Conservation (phyloP, 2,329 filamentous ascomycete genomes). For the Pseudogymnoascus sp. region DNA sequence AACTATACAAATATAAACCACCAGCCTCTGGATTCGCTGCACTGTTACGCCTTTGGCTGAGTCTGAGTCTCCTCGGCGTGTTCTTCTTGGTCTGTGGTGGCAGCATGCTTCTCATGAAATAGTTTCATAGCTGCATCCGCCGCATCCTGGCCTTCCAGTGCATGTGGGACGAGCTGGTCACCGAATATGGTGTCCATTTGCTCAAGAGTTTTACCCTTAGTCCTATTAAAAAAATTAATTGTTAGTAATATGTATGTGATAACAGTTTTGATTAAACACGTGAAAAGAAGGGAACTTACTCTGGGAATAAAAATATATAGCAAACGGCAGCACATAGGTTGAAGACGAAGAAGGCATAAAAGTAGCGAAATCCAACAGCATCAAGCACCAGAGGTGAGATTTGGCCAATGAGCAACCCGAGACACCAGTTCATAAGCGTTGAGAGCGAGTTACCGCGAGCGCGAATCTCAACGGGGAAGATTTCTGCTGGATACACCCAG, state of each 20-base stretch:
- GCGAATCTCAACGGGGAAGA: conserved; percentile 50
- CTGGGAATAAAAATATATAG: conserved; percentile 6
- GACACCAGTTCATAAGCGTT: conserved; percentile 48
- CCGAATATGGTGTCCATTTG: conserved; percentile 35
- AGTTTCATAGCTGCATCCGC: conserved; percentile 22
- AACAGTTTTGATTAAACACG: conserved; percentile 17
- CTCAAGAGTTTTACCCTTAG: conserved; percentile 37
- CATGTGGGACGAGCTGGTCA: conserved; percentile 29
- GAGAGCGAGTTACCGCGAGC: conserved; percentile 55
- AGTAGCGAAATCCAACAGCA: conserved; percentile 40
- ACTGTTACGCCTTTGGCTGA: not conserved
- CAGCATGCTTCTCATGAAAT: conserved; percentile 10
- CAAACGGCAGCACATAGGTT: conserved; percentile 34
- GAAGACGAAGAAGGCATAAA: conserved; percentile 40
- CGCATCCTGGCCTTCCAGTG: conserved; percentile 26
- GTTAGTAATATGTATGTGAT: conserved; percentile 17
- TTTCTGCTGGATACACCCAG: conserved; percentile 49
- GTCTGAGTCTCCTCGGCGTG: not conserved
- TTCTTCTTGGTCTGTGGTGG: not conserved
- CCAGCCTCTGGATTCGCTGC: not conserved
- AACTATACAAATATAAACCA: not conserved
- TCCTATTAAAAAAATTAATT: conserved; percentile 31
- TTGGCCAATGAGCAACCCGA: conserved; percentile 46
- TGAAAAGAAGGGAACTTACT: conserved; percentile 28
- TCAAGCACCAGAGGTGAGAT: conserved; percentile 49